Evolutionary conservation across 2,329 filamentous ascomycete species (phyloP).

Genomic region (Fusarium sterilihyphosum): DNA sequence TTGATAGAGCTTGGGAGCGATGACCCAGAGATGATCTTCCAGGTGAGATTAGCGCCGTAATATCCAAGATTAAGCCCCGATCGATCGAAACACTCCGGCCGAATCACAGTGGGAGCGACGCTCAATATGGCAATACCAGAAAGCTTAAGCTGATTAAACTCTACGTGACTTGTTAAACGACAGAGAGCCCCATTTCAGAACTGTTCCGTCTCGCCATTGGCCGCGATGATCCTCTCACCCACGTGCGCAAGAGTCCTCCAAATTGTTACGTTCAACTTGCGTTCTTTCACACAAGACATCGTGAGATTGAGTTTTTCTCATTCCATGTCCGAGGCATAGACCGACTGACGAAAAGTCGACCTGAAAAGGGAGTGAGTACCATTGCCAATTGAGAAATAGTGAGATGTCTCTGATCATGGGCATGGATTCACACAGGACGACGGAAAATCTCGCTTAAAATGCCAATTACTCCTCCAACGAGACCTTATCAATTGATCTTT

Average conservation of each 20-base stretch:
- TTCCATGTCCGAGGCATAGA: not conserved
- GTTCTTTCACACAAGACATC: not conserved
- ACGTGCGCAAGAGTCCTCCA: too few relatives aligned
- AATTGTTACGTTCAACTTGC: too few relatives aligned
- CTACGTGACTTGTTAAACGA: not conserved
- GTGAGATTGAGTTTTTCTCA: not conserved
- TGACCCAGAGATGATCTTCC: not conserved
- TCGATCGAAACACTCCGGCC: not conserved
- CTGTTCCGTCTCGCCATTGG: too few relatives aligned
- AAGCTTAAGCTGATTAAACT: not conserved
- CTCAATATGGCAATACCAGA: not conserved
- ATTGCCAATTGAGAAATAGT: too few relatives aligned
- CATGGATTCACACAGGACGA: too few relatives aligned
- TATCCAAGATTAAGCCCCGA: not conserved
- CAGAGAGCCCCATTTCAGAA: not conserved
- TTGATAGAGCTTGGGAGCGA: not conserved
- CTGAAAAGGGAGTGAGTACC: too few relatives aligned
- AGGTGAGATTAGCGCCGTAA: not conserved
- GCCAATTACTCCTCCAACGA: too few relatives aligned
- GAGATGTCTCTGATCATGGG: too few relatives aligned
- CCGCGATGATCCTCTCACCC: too few relatives aligned
- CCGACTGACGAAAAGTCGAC: too few relatives aligned
- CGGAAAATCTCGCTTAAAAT: rapidly evolving
- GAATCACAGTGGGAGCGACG: not conserved
- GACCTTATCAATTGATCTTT: too few relatives aligned